These are phyloP conservation scores for Backusella liffmaniae DNA, from an alignment of 192 early-diverging fungal species.

Conservation along the genomic window DNA sequence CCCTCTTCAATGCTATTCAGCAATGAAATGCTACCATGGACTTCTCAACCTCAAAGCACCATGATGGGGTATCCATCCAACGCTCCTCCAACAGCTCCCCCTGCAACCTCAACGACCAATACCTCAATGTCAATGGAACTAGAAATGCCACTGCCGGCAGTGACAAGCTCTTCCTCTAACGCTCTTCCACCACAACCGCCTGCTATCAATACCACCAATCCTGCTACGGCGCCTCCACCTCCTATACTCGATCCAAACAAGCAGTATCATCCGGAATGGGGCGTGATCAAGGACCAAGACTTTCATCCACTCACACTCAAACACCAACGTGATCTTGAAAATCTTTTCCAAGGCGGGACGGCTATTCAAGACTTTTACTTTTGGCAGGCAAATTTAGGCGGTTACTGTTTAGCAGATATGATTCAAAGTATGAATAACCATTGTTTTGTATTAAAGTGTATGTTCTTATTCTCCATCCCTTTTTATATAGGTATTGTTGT, in stretches of 20 bases:
- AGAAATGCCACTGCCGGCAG: slow-evolving; percentile 11
- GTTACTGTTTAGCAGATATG: slow-evolving; percentile 41
- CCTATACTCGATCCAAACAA: slow-evolving; percentile 21
- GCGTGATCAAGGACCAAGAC: slow-evolving; percentile 35
- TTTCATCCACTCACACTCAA: slow-evolving; percentile 40
- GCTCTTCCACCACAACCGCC: neutral
- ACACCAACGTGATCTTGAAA: slow-evolving; percentile 35
- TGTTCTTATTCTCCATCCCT: neutral
- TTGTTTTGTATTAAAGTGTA: neutral
- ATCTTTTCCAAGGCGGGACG: slow-evolving; percentile 20
- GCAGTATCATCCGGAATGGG: slow-evolving; percentile 39
- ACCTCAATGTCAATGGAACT: neutral
- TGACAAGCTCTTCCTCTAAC: neutral
- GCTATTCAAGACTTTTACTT: slow-evolving; percentile 36
- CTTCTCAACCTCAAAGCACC: neutral
- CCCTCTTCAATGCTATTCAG: neutral
- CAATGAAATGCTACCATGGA: slow-evolving; percentile 13
- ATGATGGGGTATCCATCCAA: slow-evolving; percentile 4
- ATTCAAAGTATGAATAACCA: slow-evolving; percentile 18
- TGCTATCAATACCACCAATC: slow-evolving; percentile 8
- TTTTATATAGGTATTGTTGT: slow-evolving; percentile 25
- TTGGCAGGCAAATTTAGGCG: slow-evolving; percentile 40
- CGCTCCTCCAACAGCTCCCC: neutral
- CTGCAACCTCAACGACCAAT: neutral
- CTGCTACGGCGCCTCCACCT: neutral